phyloP scores from a whole-genome alignment of 345 rosid species.

The Gossypium australe region DNA sequence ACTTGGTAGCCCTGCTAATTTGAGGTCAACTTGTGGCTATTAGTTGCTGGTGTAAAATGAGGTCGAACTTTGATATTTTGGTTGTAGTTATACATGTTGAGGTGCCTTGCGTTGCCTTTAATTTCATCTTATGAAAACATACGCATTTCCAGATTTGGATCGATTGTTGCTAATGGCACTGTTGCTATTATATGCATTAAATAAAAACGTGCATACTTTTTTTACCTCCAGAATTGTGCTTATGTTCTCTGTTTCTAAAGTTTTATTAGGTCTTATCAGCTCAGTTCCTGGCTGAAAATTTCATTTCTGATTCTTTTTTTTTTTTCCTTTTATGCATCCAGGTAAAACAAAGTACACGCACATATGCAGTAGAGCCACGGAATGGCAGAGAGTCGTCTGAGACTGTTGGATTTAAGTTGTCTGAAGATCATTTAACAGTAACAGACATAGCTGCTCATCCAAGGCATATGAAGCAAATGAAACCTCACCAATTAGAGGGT shows the following conservation, averaged over 20 bases:
- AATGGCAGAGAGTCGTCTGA: slow-evolving; percentile 40
- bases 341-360: slow-evolving; percentile 56
- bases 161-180: not conserved
- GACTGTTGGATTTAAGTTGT: slow-evolving; percentile 36
- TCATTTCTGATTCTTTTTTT: not conserved
- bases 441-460: slow-evolving; percentile 75
- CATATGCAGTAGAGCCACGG: slow-evolving; percentile 46
- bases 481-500: slow-evolving; percentile 86
- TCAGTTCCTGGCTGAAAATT: slow-evolving; percentile 7
- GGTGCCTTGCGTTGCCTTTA: not conserved
- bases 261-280: not conserved
- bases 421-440: slow-evolving; percentile 47
- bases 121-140: not conserved
- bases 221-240: not conserved
- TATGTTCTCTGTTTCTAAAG: not conserved
- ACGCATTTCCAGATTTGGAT: not conserved
- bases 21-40: not conserved
- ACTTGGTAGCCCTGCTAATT: not conserved
- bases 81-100: not conserved
- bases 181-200: not conserved
- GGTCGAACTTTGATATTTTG: not conserved
- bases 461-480: slow-evolving; percentile 73
- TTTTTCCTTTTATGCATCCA: slow-evolving; percentile 19
- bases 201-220: not conserved
- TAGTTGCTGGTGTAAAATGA: not conserved